A percentile compares a stretch with the other conserved stretches of the same genome.
These are phyloP conservation scores for Alternaria novae-zelandiae DNA, from an alignment of 2,329 filamentous ascomycete species.

Conservation along the genomic window DNA sequence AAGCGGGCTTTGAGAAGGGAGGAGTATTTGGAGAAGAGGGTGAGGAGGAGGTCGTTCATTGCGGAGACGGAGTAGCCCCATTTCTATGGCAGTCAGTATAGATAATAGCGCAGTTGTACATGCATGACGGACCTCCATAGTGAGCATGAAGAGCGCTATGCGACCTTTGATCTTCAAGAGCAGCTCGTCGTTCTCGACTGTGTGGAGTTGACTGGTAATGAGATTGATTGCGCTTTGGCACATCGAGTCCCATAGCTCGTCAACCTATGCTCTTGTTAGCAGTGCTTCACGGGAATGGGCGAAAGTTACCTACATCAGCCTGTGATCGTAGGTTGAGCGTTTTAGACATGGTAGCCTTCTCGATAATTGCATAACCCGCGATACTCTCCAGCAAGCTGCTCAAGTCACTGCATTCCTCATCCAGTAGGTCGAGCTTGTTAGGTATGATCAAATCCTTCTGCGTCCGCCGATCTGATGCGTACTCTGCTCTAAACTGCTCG, in stretches of 20 bases:
- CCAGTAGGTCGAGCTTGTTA: conserved; percentile 73
- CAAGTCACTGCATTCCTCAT: conserved; percentile 84
- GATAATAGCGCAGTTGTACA: background rate
- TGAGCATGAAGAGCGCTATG: conserved; percentile 93
- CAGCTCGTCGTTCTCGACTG: conserved; percentile 86
- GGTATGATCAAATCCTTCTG: conserved; percentile 93
- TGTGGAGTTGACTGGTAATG: conserved; percentile 77
- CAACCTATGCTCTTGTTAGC: conserved; percentile 64
- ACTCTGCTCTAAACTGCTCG: conserved; percentile 89
- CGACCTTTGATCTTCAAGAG: conserved; percentile 94
- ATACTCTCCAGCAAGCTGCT: conserved; percentile 92
- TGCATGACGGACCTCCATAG: conserved; percentile 78
- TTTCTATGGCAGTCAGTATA: conserved; percentile 59
- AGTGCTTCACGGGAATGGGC: background rate
- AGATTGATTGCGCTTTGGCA: conserved; percentile 84
- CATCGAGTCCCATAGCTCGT: conserved; percentile 98
- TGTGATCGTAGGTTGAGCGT: conserved; percentile 79
- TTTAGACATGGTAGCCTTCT: conserved; percentile 89
- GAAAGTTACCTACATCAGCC: conserved; percentile 71
- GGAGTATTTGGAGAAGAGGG: conserved; percentile 91
- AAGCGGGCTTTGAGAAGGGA: conserved; percentile 89
- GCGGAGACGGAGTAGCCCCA: conserved; percentile 87
- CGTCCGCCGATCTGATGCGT: conserved; percentile 85
- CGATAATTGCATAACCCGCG: conserved; percentile 94
- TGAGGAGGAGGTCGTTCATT: conserved; percentile 85